Percentiles rank a stretch among this genome's conserved stretches.
These are phyloP conservation scores for Phytophthora aleatoria DNA, from an alignment of 352 stramenopile species.

Conservation along the genomic window DNA sequence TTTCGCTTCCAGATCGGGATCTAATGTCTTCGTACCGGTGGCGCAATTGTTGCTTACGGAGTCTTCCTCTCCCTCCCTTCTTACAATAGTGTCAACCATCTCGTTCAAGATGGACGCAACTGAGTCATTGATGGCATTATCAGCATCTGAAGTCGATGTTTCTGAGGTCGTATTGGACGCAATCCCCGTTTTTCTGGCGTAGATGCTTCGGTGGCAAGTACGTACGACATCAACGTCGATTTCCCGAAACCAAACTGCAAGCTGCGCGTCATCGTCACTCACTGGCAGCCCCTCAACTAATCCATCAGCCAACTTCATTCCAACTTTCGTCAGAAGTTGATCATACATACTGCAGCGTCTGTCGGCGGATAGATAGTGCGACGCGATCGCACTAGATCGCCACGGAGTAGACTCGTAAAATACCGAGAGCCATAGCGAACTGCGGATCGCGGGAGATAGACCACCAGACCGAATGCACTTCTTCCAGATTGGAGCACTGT, in stretches of 20 bases:
- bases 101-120: slow-evolving; percentile 25
- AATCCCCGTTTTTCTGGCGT: slow-evolving; percentile 26
- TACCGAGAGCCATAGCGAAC: slow-evolving; percentile 66
- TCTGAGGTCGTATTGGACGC: background rate
- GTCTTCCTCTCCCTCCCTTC: slow-evolving; percentile 3
- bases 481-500: slow-evolving; percentile 72
- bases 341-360: slow-evolving; percentile 68
- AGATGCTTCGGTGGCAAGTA: slow-evolving; percentile 68
- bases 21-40: slow-evolving; percentile 3
- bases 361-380: slow-evolving; percentile 52
- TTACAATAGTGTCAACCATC: slow-evolving; percentile 27
- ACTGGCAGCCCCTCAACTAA: slow-evolving; percentile 23
- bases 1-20: slow-evolving; percentile 53
- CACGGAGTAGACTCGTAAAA: slow-evolving; percentile 69
- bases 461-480: slow-evolving; percentile 67
- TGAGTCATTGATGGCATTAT: slow-evolving; percentile 17
- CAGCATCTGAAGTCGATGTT: slow-evolving; percentile 4
- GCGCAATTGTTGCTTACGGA: background rate
- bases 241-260: slow-evolving; percentile 75
- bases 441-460: slow-evolving; percentile 49
- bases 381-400: slow-evolving; percentile 37
- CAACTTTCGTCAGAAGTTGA: slow-evolving; percentile 65
- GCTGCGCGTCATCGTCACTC: slow-evolving; percentile 54
- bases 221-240: slow-evolving; percentile 84
- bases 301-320: slow-evolving; percentile 34